Conservation (phyloP, 139 green algal genomes). For the Chlorella sp. region DNA sequence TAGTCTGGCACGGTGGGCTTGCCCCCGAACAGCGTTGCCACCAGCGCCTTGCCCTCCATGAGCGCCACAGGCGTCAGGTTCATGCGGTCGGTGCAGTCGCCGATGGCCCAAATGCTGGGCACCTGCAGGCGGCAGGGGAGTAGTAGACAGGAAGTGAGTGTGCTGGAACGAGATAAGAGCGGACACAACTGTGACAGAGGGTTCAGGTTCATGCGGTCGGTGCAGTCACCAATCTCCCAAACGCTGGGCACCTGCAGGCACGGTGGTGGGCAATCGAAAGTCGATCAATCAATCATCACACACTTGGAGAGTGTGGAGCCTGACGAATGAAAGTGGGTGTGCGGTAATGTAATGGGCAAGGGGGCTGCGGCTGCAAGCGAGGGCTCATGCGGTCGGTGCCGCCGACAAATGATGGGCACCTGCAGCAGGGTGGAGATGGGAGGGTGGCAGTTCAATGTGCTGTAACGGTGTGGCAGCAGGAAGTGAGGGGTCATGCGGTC, state of each 20-base stretch:
- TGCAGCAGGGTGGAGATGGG: too few species aligned
- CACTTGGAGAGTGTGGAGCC: too few species aligned
- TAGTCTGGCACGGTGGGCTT: conserved; percentile 88
- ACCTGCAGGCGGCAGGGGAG: conserved; percentile 37
- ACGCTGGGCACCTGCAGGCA: conserved; percentile 69
- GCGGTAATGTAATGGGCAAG: not conserved
- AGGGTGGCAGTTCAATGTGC: too few species aligned
- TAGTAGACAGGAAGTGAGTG: not conserved
- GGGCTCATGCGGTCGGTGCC: too few species aligned
- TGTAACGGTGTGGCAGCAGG: too few species aligned
- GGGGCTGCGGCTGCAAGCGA: not conserved
- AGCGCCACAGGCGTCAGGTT: conserved; percentile 96
- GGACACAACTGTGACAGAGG: too few species aligned
- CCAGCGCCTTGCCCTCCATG: conserved; percentile 98
- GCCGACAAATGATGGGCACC: too few species aligned
- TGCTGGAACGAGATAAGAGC: not conserved
- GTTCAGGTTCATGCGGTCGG: conserved; percentile 20
- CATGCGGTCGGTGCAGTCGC: conserved; percentile 95
- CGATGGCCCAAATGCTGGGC: conserved; percentile 91
- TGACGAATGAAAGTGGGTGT: not conserved
- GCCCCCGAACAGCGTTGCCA: conserved; percentile 84
- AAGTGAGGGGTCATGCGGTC: too few species aligned
- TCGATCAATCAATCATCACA: too few species aligned
- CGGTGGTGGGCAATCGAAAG: not conserved
- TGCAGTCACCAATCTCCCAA: conserved; percentile 96